A percentile compares a stretch with the other conserved stretches of the same genome.
Conservation (phyloP, 2,329 filamentous ascomycete genomes). For the Fusarium brevicatenulatum region DNA sequence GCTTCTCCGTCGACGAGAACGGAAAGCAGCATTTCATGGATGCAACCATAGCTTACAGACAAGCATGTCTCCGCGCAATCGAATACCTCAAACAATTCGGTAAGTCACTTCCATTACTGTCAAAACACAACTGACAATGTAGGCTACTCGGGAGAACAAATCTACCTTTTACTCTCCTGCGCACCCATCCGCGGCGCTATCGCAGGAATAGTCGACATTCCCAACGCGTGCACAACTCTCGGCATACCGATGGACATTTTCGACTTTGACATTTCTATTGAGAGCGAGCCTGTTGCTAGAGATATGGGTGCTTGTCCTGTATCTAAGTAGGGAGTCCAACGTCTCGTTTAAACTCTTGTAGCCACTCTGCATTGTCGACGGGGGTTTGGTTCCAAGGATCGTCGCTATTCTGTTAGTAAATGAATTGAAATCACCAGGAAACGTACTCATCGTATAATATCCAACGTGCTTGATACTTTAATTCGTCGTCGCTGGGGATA, state of each 20-base stretch:
- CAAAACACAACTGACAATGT: neutral
- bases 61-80: slow-evolving; percentile 72
- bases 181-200: slow-evolving; percentile 89
- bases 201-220: slow-evolving; percentile 89
- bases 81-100: slow-evolving; percentile 52
- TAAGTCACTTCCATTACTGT: neutral
- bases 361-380: slow-evolving; percentile 37
- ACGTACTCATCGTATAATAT: slow-evolving; percentile 37
- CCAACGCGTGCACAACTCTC: slow-evolving; percentile 89
- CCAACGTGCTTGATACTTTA: slow-evolving; percentile 34
- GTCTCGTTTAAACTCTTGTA: slow-evolving; percentile 37
- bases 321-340: slow-evolving; percentile 28
- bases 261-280: slow-evolving; percentile 87
- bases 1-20: slow-evolving; percentile 87
- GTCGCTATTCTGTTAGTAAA: slow-evolving; percentile 18
- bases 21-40: slow-evolving; percentile 93
- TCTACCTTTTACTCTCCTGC: slow-evolving; percentile 85
- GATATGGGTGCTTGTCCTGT: slow-evolving; percentile 44
- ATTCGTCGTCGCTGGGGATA: slow-evolving; percentile 30
- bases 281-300: slow-evolving; percentile 55
- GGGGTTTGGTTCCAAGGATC: slow-evolving; percentile 40
- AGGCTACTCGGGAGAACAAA: slow-evolving; percentile 74
- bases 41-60: slow-evolving; percentile 85
- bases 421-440: rapidly evolving
- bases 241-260: slow-evolving; percentile 94